Conservation (phyloP, 768 basidiomycete genomes). For the Lentinula detonsa region DNA sequence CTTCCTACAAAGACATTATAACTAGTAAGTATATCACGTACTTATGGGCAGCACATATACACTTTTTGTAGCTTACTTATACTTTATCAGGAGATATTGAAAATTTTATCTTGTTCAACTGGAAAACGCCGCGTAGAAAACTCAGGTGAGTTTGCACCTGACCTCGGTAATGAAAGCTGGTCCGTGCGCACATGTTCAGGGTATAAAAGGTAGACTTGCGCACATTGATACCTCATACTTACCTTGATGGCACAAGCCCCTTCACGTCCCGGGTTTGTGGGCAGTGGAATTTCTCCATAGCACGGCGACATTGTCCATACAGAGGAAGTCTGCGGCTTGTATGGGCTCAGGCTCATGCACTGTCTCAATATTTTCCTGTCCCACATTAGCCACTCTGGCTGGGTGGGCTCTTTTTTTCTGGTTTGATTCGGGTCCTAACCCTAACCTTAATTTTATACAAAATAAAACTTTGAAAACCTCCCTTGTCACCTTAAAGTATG, state of each 20-base stretch:
- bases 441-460: not conserved
- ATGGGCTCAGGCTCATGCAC: conserved; percentile 72
- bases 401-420: conserved; percentile 39
- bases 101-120: too few relatives aligned
- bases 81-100: too few relatives aligned
- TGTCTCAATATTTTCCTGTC: conserved; percentile 79
- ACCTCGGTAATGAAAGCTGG: not conserved
- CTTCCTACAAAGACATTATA: conserved; percentile 14
- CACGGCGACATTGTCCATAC: conserved; percentile 67
- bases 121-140: too few relatives aligned
- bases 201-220: not conserved
- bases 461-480: not conserved
- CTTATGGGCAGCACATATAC: conserved; percentile 9
- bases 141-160: not conserved
- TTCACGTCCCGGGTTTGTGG: conserved; percentile 54
- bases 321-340: conserved; percentile 55
- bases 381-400: conserved; percentile 62
- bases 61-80: not conserved
- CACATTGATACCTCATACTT: conserved; percentile 37
- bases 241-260: conserved; percentile 59
- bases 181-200: not conserved
- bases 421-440: not conserved
- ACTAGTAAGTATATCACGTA: conserved; percentile 10
- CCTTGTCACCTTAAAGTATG: too few relatives aligned
- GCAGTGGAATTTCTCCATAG: conserved; percentile 53